Percentiles rank a stretch among this genome's conserved stretches.
These are phyloP conservation scores for Thermothielavioides terrestris DNA, from an alignment of 495 filamentous ascomycete genomes.

Conservation along the genomic window DNA sequence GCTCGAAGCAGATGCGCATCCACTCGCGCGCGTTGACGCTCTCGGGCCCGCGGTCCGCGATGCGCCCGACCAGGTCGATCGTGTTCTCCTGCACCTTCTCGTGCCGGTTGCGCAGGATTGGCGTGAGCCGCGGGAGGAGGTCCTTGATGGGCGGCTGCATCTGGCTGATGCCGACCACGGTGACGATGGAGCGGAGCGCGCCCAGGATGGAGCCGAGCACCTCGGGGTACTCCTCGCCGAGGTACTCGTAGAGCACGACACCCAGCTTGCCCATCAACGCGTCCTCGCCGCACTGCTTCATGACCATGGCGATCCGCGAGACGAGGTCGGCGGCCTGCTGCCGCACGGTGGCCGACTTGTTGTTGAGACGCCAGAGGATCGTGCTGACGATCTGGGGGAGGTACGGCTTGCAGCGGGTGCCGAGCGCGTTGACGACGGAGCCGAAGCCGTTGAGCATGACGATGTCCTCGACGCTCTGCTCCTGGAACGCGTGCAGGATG, in stretches of 20 bases:
- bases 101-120: slow-evolving; percentile 95
- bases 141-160: slow-evolving; percentile 99
- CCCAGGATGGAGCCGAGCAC: slow-evolving; percentile 95
- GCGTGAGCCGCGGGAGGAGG: slow-evolving; percentile 87
- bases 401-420: slow-evolving; percentile 91
- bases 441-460: slow-evolving; percentile 98
- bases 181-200: slow-evolving; percentile 91
- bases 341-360: slow-evolving; percentile 90
- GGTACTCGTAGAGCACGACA: slow-evolving; percentile 94
- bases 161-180: slow-evolving; percentile 93
- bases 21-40: slow-evolving; percentile 94
- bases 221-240: slow-evolving; percentile 98
- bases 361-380: slow-evolving; percentile 96
- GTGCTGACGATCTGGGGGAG: slow-evolving; percentile 93
- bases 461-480: slow-evolving; percentile 94
- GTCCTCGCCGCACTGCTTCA: slow-evolving; percentile 98
- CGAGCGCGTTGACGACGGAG: slow-evolving; percentile 91
- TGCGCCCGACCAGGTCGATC: slow-evolving; percentile 98
- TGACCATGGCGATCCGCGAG: slow-evolving; percentile 92
- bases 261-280: slow-evolving; percentile 92
- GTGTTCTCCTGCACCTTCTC: slow-evolving; percentile 99
- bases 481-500: slow-evolving; percentile 95
- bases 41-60: slow-evolving; percentile 93
- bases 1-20: slow-evolving; percentile 99
- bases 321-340: slow-evolving; percentile 97